phyloP scores from a whole-genome alignment of 2,329 filamentous ascomycete species.

The Aspergillus awamori region DNA sequence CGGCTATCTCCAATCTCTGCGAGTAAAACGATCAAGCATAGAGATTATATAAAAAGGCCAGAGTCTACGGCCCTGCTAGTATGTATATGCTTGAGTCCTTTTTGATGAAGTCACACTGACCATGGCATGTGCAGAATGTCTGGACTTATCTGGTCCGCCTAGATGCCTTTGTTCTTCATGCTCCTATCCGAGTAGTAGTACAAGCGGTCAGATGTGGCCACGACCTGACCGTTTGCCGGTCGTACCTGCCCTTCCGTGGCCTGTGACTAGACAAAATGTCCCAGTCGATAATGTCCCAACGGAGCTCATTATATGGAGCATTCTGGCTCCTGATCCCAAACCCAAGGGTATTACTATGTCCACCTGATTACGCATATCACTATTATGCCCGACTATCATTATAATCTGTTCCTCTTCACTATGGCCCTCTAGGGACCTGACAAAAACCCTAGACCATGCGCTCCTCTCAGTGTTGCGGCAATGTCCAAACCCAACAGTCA shows the following conservation, averaged over 20 bases:
- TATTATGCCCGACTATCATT: neutral
- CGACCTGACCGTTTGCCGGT: neutral
- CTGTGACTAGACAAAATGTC: neutral
- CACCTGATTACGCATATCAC: neutral
- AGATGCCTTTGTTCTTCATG: neutral
- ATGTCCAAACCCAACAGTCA: neutral
- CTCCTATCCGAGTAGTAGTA: neutral
- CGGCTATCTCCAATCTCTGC: neutral
- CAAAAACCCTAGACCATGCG: neutral
- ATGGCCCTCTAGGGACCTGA: neutral
- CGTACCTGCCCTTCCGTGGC: slow-evolving; percentile 3
- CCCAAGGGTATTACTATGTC: neutral
- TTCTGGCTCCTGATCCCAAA: neutral
- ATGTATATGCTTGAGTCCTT: too few species aligned
- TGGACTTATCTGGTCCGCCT: neutral
- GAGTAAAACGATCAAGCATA: neutral
- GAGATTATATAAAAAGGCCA: too few species aligned
- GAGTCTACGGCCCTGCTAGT: too few species aligned
- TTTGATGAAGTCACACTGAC: neutral
- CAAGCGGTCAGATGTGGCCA: neutral
- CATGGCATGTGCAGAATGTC: neutral
- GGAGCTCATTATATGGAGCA: neutral
- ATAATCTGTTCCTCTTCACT: neutral
- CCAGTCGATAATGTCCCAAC: neutral
- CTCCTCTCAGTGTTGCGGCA: neutral